phyloP scores from a whole-genome alignment of 1,284 basidiomycete species.

The Pterulicium gracile region DNA sequence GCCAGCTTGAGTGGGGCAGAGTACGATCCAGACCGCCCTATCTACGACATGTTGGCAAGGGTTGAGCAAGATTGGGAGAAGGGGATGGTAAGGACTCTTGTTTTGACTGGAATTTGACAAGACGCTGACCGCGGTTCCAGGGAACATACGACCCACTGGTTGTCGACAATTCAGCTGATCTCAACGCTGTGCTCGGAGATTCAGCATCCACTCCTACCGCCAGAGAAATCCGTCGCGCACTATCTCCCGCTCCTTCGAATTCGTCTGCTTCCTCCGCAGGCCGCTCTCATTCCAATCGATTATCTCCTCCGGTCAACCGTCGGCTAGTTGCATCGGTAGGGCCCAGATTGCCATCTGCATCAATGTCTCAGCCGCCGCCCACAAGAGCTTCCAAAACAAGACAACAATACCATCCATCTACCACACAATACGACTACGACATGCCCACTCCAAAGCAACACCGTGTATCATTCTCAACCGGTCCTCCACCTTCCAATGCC shows the following conservation, averaged over 20 bases:
- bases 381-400: slow-evolving; percentile 1
- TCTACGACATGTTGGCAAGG: slow-evolving; percentile 62
- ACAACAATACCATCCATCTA: slow-evolving; percentile 2
- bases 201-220: slow-evolving; percentile 32
- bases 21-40: slow-evolving; percentile 77
- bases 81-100: slow-evolving; percentile 23
- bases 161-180: slow-evolving; percentile 47
- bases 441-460: slow-evolving; percentile 1
- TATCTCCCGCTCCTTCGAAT: slow-evolving; percentile 21
- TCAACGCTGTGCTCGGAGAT: slow-evolving; percentile 52
- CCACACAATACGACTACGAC: not conserved
- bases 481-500: slow-evolving; percentile 30
- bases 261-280: slow-evolving; percentile 9
- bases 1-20: slow-evolving; percentile 65
- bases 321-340: not conserved
- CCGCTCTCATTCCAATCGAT: too few relatives aligned
- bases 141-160: slow-evolving; percentile 37
- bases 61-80: slow-evolving; percentile 39
- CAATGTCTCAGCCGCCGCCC: not conserved
- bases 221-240: slow-evolving; percentile 11
- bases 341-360: not conserved
- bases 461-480: slow-evolving; percentile 11
- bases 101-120: slow-evolving; percentile 5
- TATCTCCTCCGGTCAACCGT: not conserved
- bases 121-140: slow-evolving; percentile 13